Evolutionary conservation across 2,329 filamentous ascomycete species (phyloP), one percentile per base, ranked within the genome.

Genomic region (Aspergillus thermomutatus): DNA sequence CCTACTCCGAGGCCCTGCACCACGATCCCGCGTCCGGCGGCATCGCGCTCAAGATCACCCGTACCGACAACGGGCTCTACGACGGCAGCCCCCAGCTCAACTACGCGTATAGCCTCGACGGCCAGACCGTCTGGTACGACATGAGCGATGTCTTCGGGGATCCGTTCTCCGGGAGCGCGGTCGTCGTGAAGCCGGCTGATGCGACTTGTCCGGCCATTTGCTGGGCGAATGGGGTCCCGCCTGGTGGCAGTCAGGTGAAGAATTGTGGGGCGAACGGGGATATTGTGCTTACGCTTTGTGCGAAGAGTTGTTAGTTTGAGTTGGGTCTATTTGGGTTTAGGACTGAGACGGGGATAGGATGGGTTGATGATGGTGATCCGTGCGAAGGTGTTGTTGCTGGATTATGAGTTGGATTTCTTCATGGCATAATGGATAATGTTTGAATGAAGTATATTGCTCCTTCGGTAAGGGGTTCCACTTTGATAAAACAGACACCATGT

Each of bases 111-210:
- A 74, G 70, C 31, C 66, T 77, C 51, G 69, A 72, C 52, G 66
- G 69, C 43, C 65, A 62, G 49, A 63, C 67, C 45, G 64, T 76
- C 56, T 76, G 71, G 63, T 79, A 79, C 54, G 76, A 78, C 52
- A 63, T 79, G 55, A 74, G 71, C 4, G 72, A 75, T 64, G 75
- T 79, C 53, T 75, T 75, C 50, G 76, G 76, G 3, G 72, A 76
- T 55, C 67, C 76, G 9, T 79, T 79, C 62, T 64, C 64, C 1
- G 70, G 71, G 3, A 57, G 60, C 7, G 45, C 61, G 0, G 50
- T 75, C 10, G 54, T 53, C 1, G 63, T 75, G 8, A 56, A 61
- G 14, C 64, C 69, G 7, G 64, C 59, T 5, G 61, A 71, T 26
- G 37, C 54, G 3, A 52, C 49, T 3, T 74, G 72, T 52, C 56